These are phyloP conservation scores for Peziza echinospora DNA, from an alignment of 495 filamentous ascomycete species.

Conservation along the genomic window DNA sequence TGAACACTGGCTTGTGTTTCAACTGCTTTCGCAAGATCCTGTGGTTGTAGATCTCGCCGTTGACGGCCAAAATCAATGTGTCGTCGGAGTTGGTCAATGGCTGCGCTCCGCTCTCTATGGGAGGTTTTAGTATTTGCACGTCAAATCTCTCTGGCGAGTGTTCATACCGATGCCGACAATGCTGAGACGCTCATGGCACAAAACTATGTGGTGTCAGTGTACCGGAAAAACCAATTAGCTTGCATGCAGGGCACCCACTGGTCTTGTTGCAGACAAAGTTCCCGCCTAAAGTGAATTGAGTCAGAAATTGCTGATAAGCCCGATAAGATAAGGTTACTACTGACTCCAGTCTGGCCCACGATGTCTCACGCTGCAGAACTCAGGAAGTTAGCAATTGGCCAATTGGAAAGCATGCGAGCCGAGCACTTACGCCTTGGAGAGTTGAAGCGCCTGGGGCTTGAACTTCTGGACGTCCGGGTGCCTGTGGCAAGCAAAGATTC, in stretches of 20 bases:
- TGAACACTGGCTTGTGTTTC: constrained; percentile 69
- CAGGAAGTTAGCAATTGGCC: constrained; percentile 10
- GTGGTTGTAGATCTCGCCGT: constrained; percentile 99
- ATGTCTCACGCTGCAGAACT: constrained; percentile 53
- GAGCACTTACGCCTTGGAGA: constrained; percentile 71
- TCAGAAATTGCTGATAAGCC: constrained; percentile 3
- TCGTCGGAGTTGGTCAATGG: constrained; percentile 81
- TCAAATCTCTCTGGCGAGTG: neutral
- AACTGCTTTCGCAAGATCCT: constrained; percentile 69
- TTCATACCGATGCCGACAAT: constrained; percentile 89
- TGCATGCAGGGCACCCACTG: constrained; percentile 32
- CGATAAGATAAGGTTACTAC: constrained; percentile 17
- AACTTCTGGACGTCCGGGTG: constrained; percentile 92
- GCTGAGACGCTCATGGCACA: constrained; percentile 88
- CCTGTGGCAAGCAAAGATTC: constrained; percentile 93
- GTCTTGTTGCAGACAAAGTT: constrained; percentile 75
- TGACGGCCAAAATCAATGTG: constrained; percentile 79
- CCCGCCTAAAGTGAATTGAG: constrained; percentile 37
- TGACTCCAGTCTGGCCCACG: constrained; percentile 98
- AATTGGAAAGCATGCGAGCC: constrained; percentile 3
- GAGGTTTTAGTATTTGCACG: constrained; percentile 8
- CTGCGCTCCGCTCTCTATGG: constrained; percentile 73
- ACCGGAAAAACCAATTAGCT: constrained; percentile 14
- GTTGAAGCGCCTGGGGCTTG: constrained; percentile 86
- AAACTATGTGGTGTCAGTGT: constrained; percentile 36